A percentile compares a stretch with the other conserved stretches of the same genome.
phyloP scores from a whole-genome alignment of 1,284 basidiomycete species.

The Cerioporus squamosus region DNA sequence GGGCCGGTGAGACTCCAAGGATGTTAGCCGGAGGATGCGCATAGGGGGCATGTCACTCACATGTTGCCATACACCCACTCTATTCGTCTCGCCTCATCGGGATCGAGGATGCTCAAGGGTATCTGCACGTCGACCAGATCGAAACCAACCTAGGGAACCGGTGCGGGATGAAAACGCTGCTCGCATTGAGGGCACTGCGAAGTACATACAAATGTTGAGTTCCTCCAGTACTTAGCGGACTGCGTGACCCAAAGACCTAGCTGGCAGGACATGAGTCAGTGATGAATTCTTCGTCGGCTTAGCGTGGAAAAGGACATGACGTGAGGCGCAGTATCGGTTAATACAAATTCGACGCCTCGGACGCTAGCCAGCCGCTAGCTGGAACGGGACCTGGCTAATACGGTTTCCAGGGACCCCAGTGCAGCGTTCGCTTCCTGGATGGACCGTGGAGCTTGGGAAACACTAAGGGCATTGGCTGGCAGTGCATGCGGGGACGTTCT shows the following conservation, averaged over 20 bases:
- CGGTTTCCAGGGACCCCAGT: too few relatives aligned
- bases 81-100: constrained; percentile 54
- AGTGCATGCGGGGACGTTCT: too few relatives aligned
- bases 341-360: too few relatives aligned
- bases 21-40: neutral
- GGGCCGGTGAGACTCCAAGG: constrained; percentile 62
- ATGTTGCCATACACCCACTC: constrained; percentile 77
- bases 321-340: too few relatives aligned
- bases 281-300: neutral
- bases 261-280: constrained; percentile 36
- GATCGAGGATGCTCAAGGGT: constrained; percentile 51
- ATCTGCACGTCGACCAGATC: constrained; percentile 76
- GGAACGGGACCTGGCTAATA: too few relatives aligned
- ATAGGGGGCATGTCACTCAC: constrained; percentile 42
- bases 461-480: too few relatives aligned
- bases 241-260: constrained; percentile 72
- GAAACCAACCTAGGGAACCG: constrained; percentile 60
- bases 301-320: too few relatives aligned
- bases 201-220: constrained; percentile 61
- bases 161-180: neutral
- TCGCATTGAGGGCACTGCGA: neutral
- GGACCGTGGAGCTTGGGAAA: too few relatives aligned
- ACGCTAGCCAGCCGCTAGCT: too few relatives aligned
- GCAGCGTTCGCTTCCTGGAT: too few relatives aligned
- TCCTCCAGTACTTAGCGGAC: constrained; percentile 70